Evolutionary conservation across 208 protist genomes (phyloP).

Genomic region (Novymonas esmeraldas): DNA sequence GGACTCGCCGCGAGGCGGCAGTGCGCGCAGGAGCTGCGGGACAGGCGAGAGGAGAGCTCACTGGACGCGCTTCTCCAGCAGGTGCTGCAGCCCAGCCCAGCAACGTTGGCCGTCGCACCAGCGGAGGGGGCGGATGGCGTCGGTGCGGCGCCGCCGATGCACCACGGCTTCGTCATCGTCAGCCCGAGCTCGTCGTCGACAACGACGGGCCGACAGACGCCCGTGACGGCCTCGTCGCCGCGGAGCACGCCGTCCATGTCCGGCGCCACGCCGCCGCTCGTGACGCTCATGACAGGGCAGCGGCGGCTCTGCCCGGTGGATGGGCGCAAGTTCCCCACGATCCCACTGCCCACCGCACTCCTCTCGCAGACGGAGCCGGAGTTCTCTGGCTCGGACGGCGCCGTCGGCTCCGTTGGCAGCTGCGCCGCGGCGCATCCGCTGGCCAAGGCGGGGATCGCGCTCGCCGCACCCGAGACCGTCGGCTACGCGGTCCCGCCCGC

Average conservation of each 20-base stretch:
- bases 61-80: slow-evolving; percentile 27
- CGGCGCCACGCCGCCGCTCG: neutral
- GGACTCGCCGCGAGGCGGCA: slow-evolving; percentile 28
- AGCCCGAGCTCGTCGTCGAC: neutral
- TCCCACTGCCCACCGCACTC: neutral
- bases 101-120: neutral
- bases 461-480: slow-evolving; percentile 13
- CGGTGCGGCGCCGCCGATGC: neutral
- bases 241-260: neutral
- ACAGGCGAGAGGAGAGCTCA: slow-evolving; percentile 23
- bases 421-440: no score
- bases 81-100: slow-evolving; percentile 8
- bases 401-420: neutral
- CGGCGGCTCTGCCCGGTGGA: neutral
- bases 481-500: slow-evolving; percentile 8
- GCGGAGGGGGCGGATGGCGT: neutral
- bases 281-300: neutral
- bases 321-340: neutral
- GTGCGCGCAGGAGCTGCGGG: slow-evolving; percentile 8
- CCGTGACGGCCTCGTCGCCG: neutral
- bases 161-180: no score
- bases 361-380: neutral
- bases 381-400: neutral
- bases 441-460: neutral
- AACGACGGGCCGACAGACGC: neutral